Evolutionary conservation across 306 rosid species (phyloP), one percentile per base, ranked within the genome.

Genomic region (Malus sieversii): DNA sequence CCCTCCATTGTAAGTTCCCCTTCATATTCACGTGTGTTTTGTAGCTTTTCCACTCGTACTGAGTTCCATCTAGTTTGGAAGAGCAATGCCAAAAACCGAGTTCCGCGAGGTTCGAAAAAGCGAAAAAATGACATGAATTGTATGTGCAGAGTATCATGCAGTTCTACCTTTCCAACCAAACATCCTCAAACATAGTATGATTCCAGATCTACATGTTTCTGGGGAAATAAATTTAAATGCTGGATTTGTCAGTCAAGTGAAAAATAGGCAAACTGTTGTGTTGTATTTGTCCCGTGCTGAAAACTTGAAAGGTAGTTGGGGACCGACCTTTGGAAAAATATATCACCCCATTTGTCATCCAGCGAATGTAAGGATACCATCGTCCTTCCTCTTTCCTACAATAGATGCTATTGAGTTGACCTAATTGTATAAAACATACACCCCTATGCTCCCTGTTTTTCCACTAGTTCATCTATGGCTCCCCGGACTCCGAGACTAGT

Each of bases 401-500:
- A 38, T 1, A 19, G 76, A 86, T 46, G 66, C 70, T 81, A 59
- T n/a, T 57, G 13, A 10, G n/a, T 35, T 42, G 38, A 19, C 30
- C 13, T 11, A 71, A 14, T 8, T 5, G 10, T 14, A 72, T 20
- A 14, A 23, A 66, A 19, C 35, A 42, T 29, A 27, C 48, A 25
- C 52, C 35, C 52, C 20, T 11, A 9, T 60, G 1, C 40, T 69
- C 53, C 63, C 42, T 40, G 23, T 42, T 71, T 45, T 58, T 11
- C 40, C 79, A 44, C 46, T 10, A 27, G 60, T 38, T 69, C 66
- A 58, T 77, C 79, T 77, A 93, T 93, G 98, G 97, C 91, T 32
- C 97, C 93, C 60, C 69, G 74, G 72, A 85, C 89, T 52, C 88
- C 82, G 32, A 91, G 72, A 79, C 45, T 85, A 44, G 91, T 84